Evolutionary conservation across 768 basidiomycete species (phyloP), one percentile per base, ranked within the genome.

Genomic region (Suillus decipiens): DNA sequence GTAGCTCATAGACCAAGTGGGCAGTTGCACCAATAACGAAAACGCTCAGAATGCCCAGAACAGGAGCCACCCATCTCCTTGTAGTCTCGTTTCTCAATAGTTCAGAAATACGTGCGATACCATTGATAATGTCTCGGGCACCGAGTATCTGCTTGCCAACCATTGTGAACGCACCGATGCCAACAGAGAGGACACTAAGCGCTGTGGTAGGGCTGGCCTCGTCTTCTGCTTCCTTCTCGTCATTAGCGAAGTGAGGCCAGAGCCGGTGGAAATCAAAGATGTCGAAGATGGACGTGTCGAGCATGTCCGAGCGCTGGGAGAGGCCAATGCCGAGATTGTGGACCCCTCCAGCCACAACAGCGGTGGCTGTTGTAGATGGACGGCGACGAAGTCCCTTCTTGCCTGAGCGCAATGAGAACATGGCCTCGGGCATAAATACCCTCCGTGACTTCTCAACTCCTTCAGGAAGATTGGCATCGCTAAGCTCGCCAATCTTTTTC

Each of bases 341-440:
- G 6, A 86, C 71, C 61, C 91, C 92, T 63, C 94, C 90, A 51
- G 92, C 89, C 48, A 91, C 89, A 62, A 93, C 80, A 14, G 84
- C 80, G 5, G 85, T 82, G 34, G 72, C 57, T 66, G 64, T 72
- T 61, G 70, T n/a, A 66, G 70, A 42, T 68, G 67, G 72, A 14
- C 56, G 81, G 78, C 59, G 80, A 75, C 61, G 78, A 70, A 48
- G 73, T 62, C 77, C 71, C 67, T 71, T 82, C 64, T 82, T 75
- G 59, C 82, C 75, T 34, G 78, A 73, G 28, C 80, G 81, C 48
- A 82, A 76, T 61, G 85, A 86, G 79, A 99, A 99, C 97, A 99
- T 99, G 15, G 94, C 96, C 72, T 96, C 91, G n/a, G 96, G 93
- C 80, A 93, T 87, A 81, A 99, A 99, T 14, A 96, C 86, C 33